Conservation (phyloP, 306 rosid genomes). For the Trichosanthes cucumerina region DNA sequence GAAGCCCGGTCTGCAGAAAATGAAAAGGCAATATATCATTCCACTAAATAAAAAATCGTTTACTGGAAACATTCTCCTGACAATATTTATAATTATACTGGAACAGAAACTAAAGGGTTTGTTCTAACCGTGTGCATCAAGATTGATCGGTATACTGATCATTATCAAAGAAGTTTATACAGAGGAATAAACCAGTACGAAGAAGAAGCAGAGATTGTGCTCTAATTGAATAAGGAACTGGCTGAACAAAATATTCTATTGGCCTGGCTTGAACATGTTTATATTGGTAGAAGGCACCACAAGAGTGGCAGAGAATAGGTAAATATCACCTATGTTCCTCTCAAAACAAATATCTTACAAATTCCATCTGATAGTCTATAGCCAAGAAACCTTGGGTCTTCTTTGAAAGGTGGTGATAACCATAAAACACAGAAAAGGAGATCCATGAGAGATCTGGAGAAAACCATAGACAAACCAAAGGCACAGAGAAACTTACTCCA, state of each 20-base stretch:
- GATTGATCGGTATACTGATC: neutral
- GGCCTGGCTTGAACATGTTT: neutral
- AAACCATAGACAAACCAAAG: neutral
- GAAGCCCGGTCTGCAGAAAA: constrained; percentile 57
- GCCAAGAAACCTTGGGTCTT: neutral
- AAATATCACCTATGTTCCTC: neutral
- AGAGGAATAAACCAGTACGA: neutral
- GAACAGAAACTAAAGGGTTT: neutral
- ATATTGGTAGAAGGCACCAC: neutral
- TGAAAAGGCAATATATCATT: neutral
- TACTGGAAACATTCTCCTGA: neutral
- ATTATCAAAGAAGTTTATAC: neutral
- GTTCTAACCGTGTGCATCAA: neutral
- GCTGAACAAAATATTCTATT: neutral
- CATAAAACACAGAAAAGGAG: neutral
- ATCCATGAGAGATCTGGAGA: neutral
- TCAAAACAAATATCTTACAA: neutral
- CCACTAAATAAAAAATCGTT: neutral
- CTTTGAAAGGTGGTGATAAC: neutral
- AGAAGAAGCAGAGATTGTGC: neutral
- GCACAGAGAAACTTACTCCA: neutral
- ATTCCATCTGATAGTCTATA: neutral
- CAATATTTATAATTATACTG: neutral
- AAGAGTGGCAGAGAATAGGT: neutral
- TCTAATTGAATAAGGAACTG: neutral